Conservation (phyloP, 2,329 filamentous ascomycete genomes). For the Pseudopyrenochaeta lycopersici region DNA sequence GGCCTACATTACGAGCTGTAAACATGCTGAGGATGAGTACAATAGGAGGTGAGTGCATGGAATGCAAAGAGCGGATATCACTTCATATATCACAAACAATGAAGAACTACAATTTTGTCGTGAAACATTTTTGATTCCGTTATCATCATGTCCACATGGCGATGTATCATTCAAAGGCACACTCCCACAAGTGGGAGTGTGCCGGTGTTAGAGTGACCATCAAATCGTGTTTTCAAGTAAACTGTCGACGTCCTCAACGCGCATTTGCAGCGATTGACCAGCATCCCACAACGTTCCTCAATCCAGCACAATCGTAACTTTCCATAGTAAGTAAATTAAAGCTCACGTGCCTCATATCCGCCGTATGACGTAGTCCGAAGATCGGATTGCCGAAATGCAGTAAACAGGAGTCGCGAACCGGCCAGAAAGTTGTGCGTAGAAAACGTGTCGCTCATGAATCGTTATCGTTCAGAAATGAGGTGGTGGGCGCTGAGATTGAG, state of each 20-base stretch:
- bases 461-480: conserved; percentile 42
- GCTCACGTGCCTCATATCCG: conserved; percentile 37
- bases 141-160: conserved; percentile 47
- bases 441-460: conserved; percentile 38
- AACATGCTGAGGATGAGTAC: too few species aligned
- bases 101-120: conserved; percentile 33
- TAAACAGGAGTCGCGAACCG: conserved; percentile 33
- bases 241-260: conserved; percentile 45
- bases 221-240: conserved; percentile 42
- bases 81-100: conserved; percentile 12
- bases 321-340: conserved; percentile 25
- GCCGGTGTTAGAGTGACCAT: conserved; percentile 51
- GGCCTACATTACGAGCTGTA: too few species aligned
- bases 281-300: conserved; percentile 38
- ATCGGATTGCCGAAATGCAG: conserved; percentile 26
- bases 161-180: conserved; percentile 48
- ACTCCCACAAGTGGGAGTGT: conserved; percentile 29
- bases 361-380: conserved; percentile 35
- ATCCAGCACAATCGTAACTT: conserved; percentile 36
- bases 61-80: too few species aligned
- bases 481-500: conserved; percentile 48
- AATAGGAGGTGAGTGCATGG: too few species aligned
- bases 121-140: conserved; percentile 49
- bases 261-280: conserved; percentile 40
- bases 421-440: conserved; percentile 31